Percentiles rank a stretch among this genome's conserved stretches.
These are phyloP conservation scores for Penicillium nucicola DNA, from an alignment of 495 filamentous ascomycete genomes.

Conservation along the genomic window DNA sequence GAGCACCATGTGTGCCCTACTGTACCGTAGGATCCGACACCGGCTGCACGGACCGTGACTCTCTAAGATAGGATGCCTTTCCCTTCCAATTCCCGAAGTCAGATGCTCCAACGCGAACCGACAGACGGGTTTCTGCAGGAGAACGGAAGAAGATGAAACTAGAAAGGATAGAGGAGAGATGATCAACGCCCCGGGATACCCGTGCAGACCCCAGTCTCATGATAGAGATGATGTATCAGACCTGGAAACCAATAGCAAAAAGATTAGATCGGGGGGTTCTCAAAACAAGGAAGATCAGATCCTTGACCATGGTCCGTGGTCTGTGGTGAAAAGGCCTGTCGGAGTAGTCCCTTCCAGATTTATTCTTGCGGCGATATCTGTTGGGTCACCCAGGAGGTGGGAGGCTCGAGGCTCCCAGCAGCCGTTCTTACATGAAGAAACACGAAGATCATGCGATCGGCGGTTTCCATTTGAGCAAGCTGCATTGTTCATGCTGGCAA, in stretches of 20 bases:
- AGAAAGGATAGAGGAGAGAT: conserved; percentile 32
- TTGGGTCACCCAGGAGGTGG: conserved; percentile 7
- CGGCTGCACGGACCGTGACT: conserved; percentile 27
- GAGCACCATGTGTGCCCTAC: conserved; percentile 26
- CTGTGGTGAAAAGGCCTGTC: conserved; percentile 25
- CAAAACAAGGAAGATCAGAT: conserved; percentile 14
- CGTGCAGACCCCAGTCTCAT: conserved; percentile 39
- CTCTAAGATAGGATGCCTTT: conserved; percentile 21
- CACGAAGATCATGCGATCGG: conserved; percentile 33
- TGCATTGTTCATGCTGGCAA: conserved; percentile 24
- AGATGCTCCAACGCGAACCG: conserved; percentile 39
- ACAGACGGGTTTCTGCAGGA: conserved; percentile 38
- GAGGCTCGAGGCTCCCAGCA: conserved; percentile 29
- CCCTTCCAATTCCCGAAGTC: conserved; percentile 32
- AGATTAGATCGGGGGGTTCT: conserved; percentile 6
- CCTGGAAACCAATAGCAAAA: conserved; percentile 31
- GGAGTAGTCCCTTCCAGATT: conserved; percentile 22
- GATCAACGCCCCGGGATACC: conserved; percentile 35
- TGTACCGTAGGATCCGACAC: conserved; percentile 25
- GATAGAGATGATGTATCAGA: conserved; percentile 35
- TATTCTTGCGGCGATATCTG: background rate
- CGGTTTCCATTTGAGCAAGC: conserved; percentile 23
- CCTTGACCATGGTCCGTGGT: conserved; percentile 17
- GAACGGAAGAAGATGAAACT: conserved; percentile 42
- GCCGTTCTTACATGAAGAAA: conserved; percentile 26